Base-by-base conservation (phyloP, 2,329 filamentous ascomycete species). In the Cladobotryum mycophilum region DNA sequence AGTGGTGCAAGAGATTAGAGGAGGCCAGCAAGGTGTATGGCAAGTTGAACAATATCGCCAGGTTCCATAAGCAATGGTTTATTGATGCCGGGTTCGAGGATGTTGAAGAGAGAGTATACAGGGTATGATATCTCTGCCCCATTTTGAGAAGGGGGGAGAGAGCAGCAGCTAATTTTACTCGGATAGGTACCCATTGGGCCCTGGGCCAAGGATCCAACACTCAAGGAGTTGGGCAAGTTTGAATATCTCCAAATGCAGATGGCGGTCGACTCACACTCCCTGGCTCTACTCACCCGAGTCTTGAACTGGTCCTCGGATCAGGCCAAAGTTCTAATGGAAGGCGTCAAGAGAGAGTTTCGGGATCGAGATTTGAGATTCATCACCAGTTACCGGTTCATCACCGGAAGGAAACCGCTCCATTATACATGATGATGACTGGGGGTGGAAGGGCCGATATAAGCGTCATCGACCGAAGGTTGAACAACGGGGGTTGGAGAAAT, bases 171-270 rank as follows among this genome's bases (percentile, higher is more conserved):
- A 37, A 38, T 41, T 41, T 41, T 41, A 13, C 17, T 17, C 9
- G 3, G 4, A 22, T 25, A 71, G 64, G 68, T 70, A 56, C 68
- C 68, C 1, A 66, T 70, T 9, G 68, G 68, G 0, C 62, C 66
- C 0, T 71, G 68, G 68, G 63, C 67, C 22, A 70, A 67, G 47
- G 64, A 70, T 1, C 61, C 62, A 3, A 51, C 56, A 2, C 52
- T 70, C 35, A 70, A 71, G 48, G 67, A 70, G 44, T 54, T 70
- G 0, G 68, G 68, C 36, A 57, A 58, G 1, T 70, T 61, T 45
- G 68, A 71, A 58, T 58, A 66, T 41, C 58, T 64, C 0, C 67
- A 72, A 41, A 70, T 71, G 69, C 68, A 71, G 48, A 71, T 71
- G 69, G 68, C 68, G 14, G 68, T 69, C 2, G 70, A 68, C 42